Conservation (phyloP, 139 green algal species). For the Deuterostichococcus epilithicus region DNA sequence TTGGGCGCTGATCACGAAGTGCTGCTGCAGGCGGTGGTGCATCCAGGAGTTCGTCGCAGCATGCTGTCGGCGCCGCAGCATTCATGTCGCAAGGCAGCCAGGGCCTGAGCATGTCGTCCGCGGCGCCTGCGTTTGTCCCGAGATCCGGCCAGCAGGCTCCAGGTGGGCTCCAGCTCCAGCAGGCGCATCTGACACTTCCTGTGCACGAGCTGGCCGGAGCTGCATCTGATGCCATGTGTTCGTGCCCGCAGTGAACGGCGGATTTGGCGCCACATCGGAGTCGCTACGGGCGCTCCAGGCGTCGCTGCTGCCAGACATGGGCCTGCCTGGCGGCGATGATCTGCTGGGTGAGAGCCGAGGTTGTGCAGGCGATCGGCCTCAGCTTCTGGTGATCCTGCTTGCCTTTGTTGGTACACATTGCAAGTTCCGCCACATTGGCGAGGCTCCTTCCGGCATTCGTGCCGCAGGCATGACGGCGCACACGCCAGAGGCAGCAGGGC, state of each 20-base stretch:
- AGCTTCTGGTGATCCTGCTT: no score
- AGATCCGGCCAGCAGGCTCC: background rate
- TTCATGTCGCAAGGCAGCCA: no score
- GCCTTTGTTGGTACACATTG: no score
- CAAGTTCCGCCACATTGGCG: no score
- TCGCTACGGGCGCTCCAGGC: background rate
- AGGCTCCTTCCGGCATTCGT: background rate
- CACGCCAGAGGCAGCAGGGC: slow-evolving; percentile 12
- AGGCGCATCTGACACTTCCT: background rate
- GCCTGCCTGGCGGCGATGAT: slow-evolving; percentile 48
- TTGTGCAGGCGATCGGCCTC: no score
- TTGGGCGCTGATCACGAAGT: no score
- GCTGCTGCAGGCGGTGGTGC: no score
- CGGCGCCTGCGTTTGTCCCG: slow-evolving; percentile 1
- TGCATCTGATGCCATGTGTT: background rate
- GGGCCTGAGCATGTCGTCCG: background rate
- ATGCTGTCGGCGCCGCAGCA: background rate
- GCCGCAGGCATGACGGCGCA: slow-evolving; percentile 37
- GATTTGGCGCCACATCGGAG: background rate
- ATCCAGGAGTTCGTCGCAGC: background rate
- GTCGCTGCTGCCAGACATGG: slow-evolving; percentile 5
- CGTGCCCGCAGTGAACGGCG: background rate
- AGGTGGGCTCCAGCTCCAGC: background rate
- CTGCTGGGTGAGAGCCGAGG: slow-evolving; percentile 24
- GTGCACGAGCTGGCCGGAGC: background rate